These are phyloP conservation scores for Colletotrichum cordylinicola DNA, from an alignment of 2,329 filamentous ascomycete species.

Conservation along the genomic window DNA sequence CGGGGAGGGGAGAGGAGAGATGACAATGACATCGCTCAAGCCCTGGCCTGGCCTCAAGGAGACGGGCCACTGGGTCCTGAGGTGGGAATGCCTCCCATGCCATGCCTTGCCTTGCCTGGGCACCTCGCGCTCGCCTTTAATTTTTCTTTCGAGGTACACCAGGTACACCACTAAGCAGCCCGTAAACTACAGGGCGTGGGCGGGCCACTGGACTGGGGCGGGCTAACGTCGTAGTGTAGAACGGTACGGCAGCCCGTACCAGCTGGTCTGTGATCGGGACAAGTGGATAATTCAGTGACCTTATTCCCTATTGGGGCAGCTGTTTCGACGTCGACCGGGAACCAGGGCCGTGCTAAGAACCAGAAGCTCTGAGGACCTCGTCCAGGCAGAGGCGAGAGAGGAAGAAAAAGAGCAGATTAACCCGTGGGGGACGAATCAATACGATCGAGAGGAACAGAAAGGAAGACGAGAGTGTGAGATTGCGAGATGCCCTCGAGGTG, in stretches of 20 bases:
- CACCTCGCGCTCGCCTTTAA: neutral
- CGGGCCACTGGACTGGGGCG: neutral
- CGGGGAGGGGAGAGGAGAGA: neutral
- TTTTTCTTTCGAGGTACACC: neutral
- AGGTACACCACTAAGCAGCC: neutral
- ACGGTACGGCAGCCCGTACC: neutral
- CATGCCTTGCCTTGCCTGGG: neutral
- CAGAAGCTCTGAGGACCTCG: neutral
- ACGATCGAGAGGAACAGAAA: neutral
- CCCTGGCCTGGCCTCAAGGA: neutral
- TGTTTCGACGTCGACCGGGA: slow-evolving; percentile 2
- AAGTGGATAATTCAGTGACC: neutral
- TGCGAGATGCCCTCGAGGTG: neutral
- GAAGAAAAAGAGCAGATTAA: neutral
- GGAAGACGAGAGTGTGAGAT: neutral
- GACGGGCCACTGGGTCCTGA: slow-evolving; percentile 1
- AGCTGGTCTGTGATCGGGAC: neutral
- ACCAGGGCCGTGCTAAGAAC: neutral
- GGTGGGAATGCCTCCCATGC: no score
- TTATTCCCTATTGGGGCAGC: slow-evolving; percentile 7
- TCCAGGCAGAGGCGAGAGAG: neutral
- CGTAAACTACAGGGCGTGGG: neutral
- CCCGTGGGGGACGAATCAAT: neutral
- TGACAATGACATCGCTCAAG: slow-evolving; percentile 10
- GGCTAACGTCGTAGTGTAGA: neutral